Base-by-base conservation (phyloP, 2,329 filamentous ascomycete genomes). In the Microcyclospora tardicrescens region DNA sequence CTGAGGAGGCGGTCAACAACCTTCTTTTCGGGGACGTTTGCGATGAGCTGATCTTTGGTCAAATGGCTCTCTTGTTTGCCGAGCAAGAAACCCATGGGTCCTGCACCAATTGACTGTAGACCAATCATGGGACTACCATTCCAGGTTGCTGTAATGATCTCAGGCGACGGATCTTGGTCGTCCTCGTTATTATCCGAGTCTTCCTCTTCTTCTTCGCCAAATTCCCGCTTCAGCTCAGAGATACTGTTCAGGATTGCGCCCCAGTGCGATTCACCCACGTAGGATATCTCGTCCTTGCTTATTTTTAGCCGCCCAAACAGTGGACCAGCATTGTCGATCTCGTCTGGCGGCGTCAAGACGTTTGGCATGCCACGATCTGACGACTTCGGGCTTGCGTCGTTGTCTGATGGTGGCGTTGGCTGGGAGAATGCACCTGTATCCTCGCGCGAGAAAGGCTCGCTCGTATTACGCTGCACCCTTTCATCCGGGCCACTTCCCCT, bases 211-310 rank as follows among this genome's bases (percentile, higher is more conserved):
- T 50, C 51, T 12, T 55, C 50, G 2, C 44, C 53, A 4, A 60
- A 44, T 16, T 58, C 54, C 11, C 52, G 45, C 39, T 57, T 58
- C 33, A 59, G 35, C 6, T 58, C 56, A 16, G 48, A 52, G 24
- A 60, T 59, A 60, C 87, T 83, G 49, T 76, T 71, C 39, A 93
- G 64, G 38, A 93, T 75, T 30, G 79, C 76, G 51, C 83, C 79
- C 84, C 85, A 93, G 59, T 91, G 82, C 39, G 83, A 79, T 47
- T 85, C 80, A 40, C 84, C 85, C 44, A 89, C 67, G 56, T 91
- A 93, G 63, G 84, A 75, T 16, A 81, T 80, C 59, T 85, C 85
- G 39, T 72, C 68, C 35, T 70, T 61, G 51, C 87, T 82, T 46
- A 93, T 79, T 55, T 86, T 87, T 54, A 93, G 72, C 34, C 86